These are phyloP conservation scores for Blastomyces silverae DNA, from an alignment of 2,329 filamentous ascomycete genomes.

Conservation along the genomic window DNA sequence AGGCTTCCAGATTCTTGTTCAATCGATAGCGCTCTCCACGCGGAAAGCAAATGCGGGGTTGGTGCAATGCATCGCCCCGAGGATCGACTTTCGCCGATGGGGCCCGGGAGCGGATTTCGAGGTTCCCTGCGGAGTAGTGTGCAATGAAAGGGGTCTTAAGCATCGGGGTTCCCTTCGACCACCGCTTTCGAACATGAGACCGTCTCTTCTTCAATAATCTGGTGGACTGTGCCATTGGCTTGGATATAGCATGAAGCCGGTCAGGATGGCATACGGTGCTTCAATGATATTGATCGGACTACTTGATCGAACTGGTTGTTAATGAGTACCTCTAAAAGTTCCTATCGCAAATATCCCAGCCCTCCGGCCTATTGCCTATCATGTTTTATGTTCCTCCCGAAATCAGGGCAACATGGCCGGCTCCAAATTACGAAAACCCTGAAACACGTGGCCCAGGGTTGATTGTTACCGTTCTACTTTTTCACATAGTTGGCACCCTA, in stretches of 20 bases:
- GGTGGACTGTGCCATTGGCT: not conserved
- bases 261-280: not conserved
- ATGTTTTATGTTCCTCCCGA: constrained; percentile 13
- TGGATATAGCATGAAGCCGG: not conserved
- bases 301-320: not conserved
- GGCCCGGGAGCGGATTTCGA: not conserved
- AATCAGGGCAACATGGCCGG: constrained; percentile 22
- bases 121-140: not conserved
- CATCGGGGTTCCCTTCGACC: not conserved
- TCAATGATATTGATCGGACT: not conserved
- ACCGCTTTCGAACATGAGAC: not conserved
- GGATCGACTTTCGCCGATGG: not conserved
- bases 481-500: not conserved
- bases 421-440: constrained; percentile 28
- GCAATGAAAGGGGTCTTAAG: not conserved
- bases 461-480: constrained; percentile 19
- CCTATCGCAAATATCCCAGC: not conserved
- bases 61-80: not conserved
- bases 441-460: constrained; percentile 23
- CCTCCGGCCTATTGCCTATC: not conserved
- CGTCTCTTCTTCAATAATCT: not conserved
- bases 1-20: not conserved
- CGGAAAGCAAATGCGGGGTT: not conserved
- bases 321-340: not conserved
- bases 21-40: not conserved